Conservation (phyloP, 495 filamentous ascomycete genomes). For the Neurospora sp. region DNA sequence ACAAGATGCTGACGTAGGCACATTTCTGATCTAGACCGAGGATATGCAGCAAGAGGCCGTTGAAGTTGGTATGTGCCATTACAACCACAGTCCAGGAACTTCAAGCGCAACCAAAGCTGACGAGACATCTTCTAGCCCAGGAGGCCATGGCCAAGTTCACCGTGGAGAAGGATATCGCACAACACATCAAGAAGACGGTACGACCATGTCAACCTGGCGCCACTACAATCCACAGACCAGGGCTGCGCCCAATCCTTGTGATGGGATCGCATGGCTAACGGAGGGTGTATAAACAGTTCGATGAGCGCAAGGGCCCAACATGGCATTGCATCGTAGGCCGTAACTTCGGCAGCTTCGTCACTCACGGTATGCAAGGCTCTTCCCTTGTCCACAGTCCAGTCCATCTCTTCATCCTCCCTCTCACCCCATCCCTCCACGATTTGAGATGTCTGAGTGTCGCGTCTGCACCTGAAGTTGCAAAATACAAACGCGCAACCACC, state of each 20-base stretch:
- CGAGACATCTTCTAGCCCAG: constrained; percentile 49
- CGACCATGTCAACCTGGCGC: not conserved
- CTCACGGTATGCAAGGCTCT: constrained; percentile 59
- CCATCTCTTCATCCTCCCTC: not conserved
- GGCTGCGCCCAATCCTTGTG: constrained; percentile 28
- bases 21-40: constrained; percentile 56
- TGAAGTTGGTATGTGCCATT: constrained; percentile 67
- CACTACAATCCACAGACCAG: constrained; percentile 70
- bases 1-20: constrained; percentile 14
- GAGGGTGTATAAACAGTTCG: constrained; percentile 49
- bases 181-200: constrained; percentile 5
- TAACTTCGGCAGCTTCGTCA: constrained; percentile 99
- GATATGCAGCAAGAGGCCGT: constrained; percentile 94
- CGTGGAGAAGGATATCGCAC: constrained; percentile 69
- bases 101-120: not conserved
- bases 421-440: not conserved
- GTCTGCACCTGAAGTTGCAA: not conserved
- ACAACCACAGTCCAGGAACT: not conserved
- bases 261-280: constrained; percentile 2
- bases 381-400: not conserved
- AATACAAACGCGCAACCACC: not conserved
- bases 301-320: constrained; percentile 82
- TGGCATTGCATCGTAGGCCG: constrained; percentile 99
- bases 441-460: not conserved
- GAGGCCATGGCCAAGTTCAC: constrained; percentile 88